These are phyloP conservation scores for Neurospora crassa DNA, from an alignment of 2,329 filamentous ascomycete species.

Conservation along the genomic window DNA sequence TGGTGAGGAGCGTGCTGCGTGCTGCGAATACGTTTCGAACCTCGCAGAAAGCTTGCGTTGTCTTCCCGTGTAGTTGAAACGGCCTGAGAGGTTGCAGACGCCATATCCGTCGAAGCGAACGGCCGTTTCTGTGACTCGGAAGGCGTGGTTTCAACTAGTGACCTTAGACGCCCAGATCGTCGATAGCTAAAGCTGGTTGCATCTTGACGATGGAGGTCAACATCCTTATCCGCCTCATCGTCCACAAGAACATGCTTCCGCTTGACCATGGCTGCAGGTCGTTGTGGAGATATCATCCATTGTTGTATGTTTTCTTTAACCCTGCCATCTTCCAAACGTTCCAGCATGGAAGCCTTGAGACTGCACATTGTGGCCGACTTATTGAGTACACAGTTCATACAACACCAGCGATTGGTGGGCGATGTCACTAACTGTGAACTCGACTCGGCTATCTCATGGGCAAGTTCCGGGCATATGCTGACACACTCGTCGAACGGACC, in stretches of 20 bases:
- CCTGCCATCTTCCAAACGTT: not conserved
- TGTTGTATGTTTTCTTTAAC: not conserved
- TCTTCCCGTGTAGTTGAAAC: not conserved
- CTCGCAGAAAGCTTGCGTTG: not conserved
- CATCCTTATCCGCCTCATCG: not conserved
- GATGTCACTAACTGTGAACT: not conserved
- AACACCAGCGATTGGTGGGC: not conserved
- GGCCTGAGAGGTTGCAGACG: not conserved
- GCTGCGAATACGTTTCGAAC: not conserved
- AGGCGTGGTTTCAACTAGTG: not conserved
- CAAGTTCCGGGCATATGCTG: not conserved
- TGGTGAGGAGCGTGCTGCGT: not conserved
- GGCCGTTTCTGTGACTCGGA: not conserved
- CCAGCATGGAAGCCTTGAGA: not conserved
- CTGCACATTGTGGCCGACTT: not conserved
- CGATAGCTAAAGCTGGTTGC: not conserved
- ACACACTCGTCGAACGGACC: conserved; percentile 6
- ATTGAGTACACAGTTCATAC: not conserved
- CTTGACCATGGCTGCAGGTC: not conserved
- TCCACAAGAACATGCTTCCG: not conserved
- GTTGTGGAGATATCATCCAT: not conserved
- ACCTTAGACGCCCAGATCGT: not conserved
- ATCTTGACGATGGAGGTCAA: not conserved
- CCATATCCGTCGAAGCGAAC: not conserved
- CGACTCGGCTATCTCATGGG: not conserved